Evolutionary conservation across 345 rosid genomes (phyloP), one percentile per base, ranked within the genome.

Genomic region (Rhodamnia rubescens): DNA sequence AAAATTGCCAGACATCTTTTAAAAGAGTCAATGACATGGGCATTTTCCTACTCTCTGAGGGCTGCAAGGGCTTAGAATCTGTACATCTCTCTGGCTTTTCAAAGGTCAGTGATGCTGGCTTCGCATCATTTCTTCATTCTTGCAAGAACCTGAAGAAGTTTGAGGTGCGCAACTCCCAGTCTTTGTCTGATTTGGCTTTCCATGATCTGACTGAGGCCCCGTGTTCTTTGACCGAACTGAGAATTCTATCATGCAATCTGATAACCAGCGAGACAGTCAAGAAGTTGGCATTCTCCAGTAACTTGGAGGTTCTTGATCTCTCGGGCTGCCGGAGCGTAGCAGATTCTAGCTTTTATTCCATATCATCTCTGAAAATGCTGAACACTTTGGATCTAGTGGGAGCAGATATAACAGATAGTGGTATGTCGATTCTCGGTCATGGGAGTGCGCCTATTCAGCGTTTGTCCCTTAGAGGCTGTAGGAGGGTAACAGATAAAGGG

Each of bases 181-280:
- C 88, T 36, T 85, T 95, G 88, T 95, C 98, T 81, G 96, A 93
- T 85, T 89, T 95, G 88, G 92, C 96, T 50, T 93, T 95, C 81
- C 94, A 92, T 89, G 91, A 93, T 88, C 90, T 92, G 86, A 84
- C 80, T 54, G 88, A 88, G 57, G 88, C 91, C 81, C 85, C 93
- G 13, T 90, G 91, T 85, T 85, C 90, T 85, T 92, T 94, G 86
- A 90, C 87, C 42, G 95, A 93, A 88, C 92, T 94, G 82, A 91
- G 92, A 81, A 86, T 94, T 83, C 75, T 89, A 44, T 91, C 91
- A 5, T 93, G 96, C 86, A 88, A 87, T 83, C 91, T 92, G 59
- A 90, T 94, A 90, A 94, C 94, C 16, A 90, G 98, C 27, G 98
- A 93, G 90, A 88, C 96, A n/a, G 94, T 93, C 86, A 93, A 90